Evolutionary conservation across 148 eudicot genomes (phyloP), one percentile per base, ranked within the genome.

Genomic region (Silene conica): DNA sequence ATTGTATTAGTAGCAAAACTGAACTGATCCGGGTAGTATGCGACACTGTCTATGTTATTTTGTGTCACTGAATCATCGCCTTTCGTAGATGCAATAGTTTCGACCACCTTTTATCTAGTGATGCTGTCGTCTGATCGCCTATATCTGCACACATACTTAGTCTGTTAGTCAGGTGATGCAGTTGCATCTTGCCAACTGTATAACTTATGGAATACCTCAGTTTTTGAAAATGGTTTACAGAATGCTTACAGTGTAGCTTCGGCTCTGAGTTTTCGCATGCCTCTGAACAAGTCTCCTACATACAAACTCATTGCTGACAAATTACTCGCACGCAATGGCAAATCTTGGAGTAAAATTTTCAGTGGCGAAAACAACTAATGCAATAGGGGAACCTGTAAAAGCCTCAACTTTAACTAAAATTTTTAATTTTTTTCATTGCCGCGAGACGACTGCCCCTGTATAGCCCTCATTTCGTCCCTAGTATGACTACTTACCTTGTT

Each of bases 221-320:
- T 19, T 59, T 69, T 15, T 6, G 16, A 12, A 61, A 57, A 57
- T 50, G n/a, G 23, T 31, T 18, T 65, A 26, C 25, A 54, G 46
- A 57, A n/a, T 31, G 67, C 94, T 90, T 89, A 93, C 96, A 76
- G 41, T 83, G 87, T 66, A 86, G 52, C 70, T 69, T 82, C 16
- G 90, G 87, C 67, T 89, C 89, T 52, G 91, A 56, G 28, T 85
- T 89, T 60, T 89, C 89, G 72, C 98, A 93, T 4, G 81, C 55
- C 55, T 90, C 92, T 16, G 98, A 93, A 72, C 98, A 93, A 8
- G 94, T 90, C 73, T 81, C 98, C 97, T 92, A 38, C n/a, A 57
- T 41, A 22, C 1, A 14, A 65, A 0, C 3, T 8, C 16, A 19
- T 65, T 74, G 52, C 20, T 50, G 0, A 15, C 52, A n/a, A 52